Conservation (phyloP, 108 stramenopile genomes). For the Skeletonema tropicum region DNA sequence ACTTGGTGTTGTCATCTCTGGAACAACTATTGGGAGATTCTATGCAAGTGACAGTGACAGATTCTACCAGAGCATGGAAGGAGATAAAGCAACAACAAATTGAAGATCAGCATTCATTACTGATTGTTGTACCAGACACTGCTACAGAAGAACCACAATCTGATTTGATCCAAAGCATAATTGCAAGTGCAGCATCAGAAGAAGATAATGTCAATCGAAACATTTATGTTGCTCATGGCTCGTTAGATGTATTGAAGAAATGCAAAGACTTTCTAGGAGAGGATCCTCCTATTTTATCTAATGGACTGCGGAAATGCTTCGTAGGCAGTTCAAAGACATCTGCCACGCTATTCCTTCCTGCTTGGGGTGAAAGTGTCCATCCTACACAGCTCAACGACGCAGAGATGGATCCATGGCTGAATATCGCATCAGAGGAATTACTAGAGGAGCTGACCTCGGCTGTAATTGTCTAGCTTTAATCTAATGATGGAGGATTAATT, state of each 20-base stretch:
- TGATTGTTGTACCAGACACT: conserved; percentile 40
- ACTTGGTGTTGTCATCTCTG: conserved; percentile 20
- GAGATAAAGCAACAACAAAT: background rate
- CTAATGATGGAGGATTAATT: conserved; percentile 34
- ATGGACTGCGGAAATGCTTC: conserved; percentile 35
- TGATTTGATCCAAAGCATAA: conserved; percentile 28
- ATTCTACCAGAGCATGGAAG: conserved; percentile 11
- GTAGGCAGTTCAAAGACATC: background rate
- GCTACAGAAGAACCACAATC: conserved; percentile 27
- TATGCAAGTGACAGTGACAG: conserved; percentile 25
- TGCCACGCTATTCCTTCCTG: conserved; percentile 31
- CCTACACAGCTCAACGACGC: conserved; percentile 33
- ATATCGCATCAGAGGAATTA: conserved; percentile 32
- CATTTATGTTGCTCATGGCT: conserved; percentile 36
- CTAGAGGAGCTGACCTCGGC: conserved; percentile 36
- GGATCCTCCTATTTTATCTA: conserved; percentile 20
- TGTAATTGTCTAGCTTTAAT: conserved; percentile 22
- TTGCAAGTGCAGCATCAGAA: conserved; percentile 2
- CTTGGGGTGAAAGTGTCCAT: conserved; percentile 36
- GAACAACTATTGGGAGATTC: conserved; percentile 22
- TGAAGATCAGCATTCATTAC: conserved; percentile 1
- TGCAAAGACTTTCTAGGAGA: conserved; percentile 41
- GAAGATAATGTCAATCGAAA: background rate
- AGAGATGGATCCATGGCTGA: conserved; percentile 52
- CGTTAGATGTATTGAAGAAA: conserved; percentile 34